phyloP scores from a whole-genome alignment of 1,284 basidiomycete genomes.

The Ustilago cynodontis region DNA sequence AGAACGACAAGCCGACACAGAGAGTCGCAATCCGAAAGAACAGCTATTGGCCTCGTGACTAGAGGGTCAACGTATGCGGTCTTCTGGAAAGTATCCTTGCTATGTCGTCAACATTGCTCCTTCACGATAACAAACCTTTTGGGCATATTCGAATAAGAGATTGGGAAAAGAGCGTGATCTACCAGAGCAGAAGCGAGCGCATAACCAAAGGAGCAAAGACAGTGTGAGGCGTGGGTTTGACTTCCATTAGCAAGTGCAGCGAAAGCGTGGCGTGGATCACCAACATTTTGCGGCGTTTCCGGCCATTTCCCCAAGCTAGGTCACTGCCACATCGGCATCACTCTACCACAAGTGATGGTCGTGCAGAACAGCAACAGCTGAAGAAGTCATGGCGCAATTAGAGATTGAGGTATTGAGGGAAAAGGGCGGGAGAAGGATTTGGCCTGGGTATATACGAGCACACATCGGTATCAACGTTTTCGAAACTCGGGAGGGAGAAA shows the following conservation, averaged over 20 bases:
- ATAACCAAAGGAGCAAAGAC: background rate
- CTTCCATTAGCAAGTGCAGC: constrained; percentile 29
- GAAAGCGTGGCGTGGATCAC: constrained; percentile 1
- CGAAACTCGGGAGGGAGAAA: constrained; percentile 12
- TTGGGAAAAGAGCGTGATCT: constrained; percentile 22
- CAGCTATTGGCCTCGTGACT: constrained; percentile 36
- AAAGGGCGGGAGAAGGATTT: background rate
- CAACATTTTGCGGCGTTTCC: constrained; percentile 12
- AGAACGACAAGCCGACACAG: constrained; percentile 1
- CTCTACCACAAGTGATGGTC: constrained; percentile 40
- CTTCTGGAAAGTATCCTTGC: background rate
- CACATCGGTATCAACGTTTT: constrained; percentile 42
- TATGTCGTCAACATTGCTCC: background rate
- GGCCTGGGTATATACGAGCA: constrained; percentile 40
- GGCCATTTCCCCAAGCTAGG: background rate
- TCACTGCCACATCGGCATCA: constrained; percentile 4
- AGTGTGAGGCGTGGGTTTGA: background rate
- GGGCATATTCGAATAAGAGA: background rate
- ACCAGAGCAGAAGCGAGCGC: constrained; percentile 10
- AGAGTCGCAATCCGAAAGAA: background rate
- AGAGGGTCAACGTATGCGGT: constrained; percentile 27
- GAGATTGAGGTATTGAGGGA: background rate
- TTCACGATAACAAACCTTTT: background rate
- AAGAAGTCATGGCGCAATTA: constrained; percentile 2
- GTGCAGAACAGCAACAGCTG: constrained; percentile 9